Evolutionary conservation across 306 rosid genomes (phyloP), one percentile per base, ranked within the genome.

Genomic region (Pueraria montana): DNA sequence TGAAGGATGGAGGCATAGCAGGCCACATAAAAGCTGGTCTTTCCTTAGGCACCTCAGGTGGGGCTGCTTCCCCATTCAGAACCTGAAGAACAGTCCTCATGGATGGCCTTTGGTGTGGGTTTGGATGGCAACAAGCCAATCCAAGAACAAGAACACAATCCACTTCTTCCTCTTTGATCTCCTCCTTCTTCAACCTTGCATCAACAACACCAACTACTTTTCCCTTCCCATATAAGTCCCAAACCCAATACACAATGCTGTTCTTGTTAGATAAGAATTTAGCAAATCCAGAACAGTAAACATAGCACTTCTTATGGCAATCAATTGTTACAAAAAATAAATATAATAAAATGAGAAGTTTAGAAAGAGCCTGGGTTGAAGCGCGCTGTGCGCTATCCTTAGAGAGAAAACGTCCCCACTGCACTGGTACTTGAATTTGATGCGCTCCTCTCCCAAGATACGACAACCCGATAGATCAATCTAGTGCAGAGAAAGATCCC

Each of bases 91-190:
- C 93, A 38, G 83, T 89, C 40, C 77, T 87, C 91, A 92, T 92
- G 0, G 91, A 86, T 4, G 98, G 98, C 76, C 97, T 89, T 6
- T 78, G 43, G n/a, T 87, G 84, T 8, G 94, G 97, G 36, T 92
- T 92, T 18, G 98, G 98, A 83, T 94, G 92, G 67, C 98, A 94
- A 11, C 98, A 94, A 3, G 95, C 89, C 77, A 94, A 88, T 0
- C 97, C 98, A 75, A 94, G 63, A 61, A 81, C 55, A 83, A 94
- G 73, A 77, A 88, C 77, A 42, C 78, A 18, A 1, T 63, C 68
- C 40, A 77, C 49, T 30, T 83, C 86, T 11, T 83, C 86, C 45
- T 58, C 74, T 17, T 34, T 23, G 1, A 69, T 61, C 74, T 59
- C 82, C 1, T 69, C 46, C 10, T 74, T 67, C 0, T 23, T 70